Evolutionary conservation across 2,329 filamentous ascomycete species (phyloP), one percentile per base, ranked within the genome.

Genomic region (Didymella segeticola): DNA sequence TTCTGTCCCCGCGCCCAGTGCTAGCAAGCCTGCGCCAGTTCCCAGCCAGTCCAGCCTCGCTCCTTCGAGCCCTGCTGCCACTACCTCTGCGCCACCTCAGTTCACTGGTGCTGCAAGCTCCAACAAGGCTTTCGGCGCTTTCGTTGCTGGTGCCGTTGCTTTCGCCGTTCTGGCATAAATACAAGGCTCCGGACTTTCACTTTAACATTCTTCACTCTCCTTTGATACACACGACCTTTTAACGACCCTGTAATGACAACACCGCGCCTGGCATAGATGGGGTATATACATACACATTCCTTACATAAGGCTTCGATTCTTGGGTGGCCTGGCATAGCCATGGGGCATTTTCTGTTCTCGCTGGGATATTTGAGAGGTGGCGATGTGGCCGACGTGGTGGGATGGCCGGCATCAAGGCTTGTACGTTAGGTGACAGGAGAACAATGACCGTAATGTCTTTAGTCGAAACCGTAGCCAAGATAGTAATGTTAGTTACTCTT

Each of bases 31-130:
- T 31, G 36, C 38, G 5, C 54, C 58, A 14, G 50, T 48, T 20
- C 43, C 52, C 49, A 37, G 42, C 47, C 19, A 38, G 49, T 34
- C 56, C 47, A 20, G 38, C 5, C 57, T 56, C 8, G 36, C 43
- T 26, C 31, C 50, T 14, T 49, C 51, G 3, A 41, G 39, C 20
- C 41, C 57, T 9, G 46, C 62, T 17, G 38, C 53, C 5, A 54
- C 61, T 29, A 46, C 53, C 8, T 48, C 53, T 12, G 45, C 48
- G 11, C 54, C 57, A 5, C 22, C 65, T 0, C 47, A 63, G 58
- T 69, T 53, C 61, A 68, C 64, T 53, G 67, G 67, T 33, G 64
- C 63, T 9, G 67, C 64, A n/a, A 43, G 30, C 45, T 47, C 58
- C 39, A 66, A 59, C 57, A 67, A 62, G 60, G 66, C 64, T 20